A percentile compares a stretch with the other conserved stretches of the same genome.
phyloP scores from a whole-genome alignment of 2,329 filamentous ascomycete species.

The Fusarium tricinctum region DNA sequence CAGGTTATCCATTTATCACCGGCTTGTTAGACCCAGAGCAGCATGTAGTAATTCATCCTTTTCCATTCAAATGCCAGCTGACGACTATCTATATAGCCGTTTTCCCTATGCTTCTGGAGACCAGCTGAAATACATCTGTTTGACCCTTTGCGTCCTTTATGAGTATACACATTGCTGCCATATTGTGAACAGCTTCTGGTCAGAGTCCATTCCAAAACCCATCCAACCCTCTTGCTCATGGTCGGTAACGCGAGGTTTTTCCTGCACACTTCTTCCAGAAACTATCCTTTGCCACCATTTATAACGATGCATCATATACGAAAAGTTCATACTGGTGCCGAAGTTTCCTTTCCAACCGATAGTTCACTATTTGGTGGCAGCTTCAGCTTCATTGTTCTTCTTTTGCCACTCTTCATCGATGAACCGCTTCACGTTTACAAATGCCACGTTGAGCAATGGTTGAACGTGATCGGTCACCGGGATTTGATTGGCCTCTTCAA shows the following conservation, averaged over 20 bases:
- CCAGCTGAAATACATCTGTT: constrained; percentile 17
- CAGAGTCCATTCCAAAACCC: constrained; percentile 47
- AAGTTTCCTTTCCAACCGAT: constrained; percentile 39
- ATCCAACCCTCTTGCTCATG: constrained; percentile 46
- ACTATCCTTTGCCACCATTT: constrained; percentile 26
- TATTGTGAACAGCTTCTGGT: constrained; percentile 23
- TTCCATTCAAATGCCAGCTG: constrained; percentile 18
- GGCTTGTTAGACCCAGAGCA: neutral
- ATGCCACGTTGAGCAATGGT: constrained; percentile 60
- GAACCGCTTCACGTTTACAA: constrained; percentile 51
- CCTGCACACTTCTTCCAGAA: constrained; percentile 30
- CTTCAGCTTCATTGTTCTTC: constrained; percentile 10
- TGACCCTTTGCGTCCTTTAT: constrained; percentile 13
- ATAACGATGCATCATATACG: constrained; percentile 11
- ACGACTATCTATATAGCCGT: constrained; percentile 17
- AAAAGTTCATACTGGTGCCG: constrained; percentile 28
- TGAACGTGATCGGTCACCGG: constrained; percentile 56
- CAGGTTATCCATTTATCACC: neutral
- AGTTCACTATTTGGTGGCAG: constrained; percentile 24
- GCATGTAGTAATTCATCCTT: constrained; percentile 8
- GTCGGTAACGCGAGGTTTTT: constrained; percentile 30
- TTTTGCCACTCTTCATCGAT: constrained; percentile 38
- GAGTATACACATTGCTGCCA: constrained; percentile 14
- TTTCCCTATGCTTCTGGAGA: constrained; percentile 11
- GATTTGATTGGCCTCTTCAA: constrained; percentile 57